Conservation (phyloP, 495 filamentous ascomycete genomes). For the Daldinia grandis region DNA sequence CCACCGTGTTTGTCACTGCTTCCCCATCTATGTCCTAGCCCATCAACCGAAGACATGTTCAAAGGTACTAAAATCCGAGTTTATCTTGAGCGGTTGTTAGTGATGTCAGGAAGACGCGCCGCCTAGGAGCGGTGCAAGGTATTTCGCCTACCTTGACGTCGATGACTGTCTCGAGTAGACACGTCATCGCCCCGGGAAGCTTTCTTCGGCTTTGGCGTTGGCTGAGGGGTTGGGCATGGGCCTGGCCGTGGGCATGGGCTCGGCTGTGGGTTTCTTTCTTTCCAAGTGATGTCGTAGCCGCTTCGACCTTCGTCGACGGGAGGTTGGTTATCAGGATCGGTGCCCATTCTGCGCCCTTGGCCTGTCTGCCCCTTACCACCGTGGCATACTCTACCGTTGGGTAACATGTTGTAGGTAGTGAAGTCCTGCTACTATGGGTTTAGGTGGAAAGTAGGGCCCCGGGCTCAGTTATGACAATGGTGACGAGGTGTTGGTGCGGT, state of each 20-base stretch:
- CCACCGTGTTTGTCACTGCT: too few species aligned
- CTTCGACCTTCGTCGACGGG: conserved; percentile 11
- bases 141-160: background rate
- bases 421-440: background rate
- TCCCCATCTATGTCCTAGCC: too few species aligned
- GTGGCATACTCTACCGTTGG: background rate
- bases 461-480: background rate
- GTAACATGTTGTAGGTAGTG: background rate
- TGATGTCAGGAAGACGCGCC: too few species aligned
- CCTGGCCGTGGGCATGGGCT: background rate
- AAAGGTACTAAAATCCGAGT: too few species aligned
- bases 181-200: background rate
- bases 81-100: too few species aligned
- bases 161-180: background rate
- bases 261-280: background rate
- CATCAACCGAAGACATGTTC: too few species aligned
- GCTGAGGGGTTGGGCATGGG: background rate
- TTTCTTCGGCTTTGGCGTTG: background rate
- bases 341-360: background rate
- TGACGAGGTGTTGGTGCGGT: background rate
- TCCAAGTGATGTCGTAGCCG: conserved; percentile 23
- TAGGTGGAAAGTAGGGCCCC: background rate
- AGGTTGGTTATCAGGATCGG: background rate
- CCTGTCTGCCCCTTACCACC: background rate
- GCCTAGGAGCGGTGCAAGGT: background rate